Evolutionary conservation across 2,329 filamentous ascomycete genomes (phyloP).

Genomic region (Clarireedia paspali): DNA sequence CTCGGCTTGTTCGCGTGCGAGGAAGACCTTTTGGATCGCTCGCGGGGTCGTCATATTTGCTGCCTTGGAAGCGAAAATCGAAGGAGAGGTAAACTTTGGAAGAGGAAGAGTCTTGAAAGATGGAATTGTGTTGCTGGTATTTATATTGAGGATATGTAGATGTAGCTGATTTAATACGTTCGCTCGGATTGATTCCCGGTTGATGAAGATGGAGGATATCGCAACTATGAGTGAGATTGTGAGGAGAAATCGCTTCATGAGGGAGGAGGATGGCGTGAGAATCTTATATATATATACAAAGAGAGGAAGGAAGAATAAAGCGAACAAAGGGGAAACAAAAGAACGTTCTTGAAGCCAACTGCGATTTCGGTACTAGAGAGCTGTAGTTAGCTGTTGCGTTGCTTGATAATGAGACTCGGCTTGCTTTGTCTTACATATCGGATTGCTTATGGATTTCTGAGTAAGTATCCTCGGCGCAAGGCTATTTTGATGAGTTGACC

Average conservation of each 20-base stretch:
- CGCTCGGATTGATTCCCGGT: conserved; percentile 18
- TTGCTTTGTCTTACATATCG: conserved; percentile 7
- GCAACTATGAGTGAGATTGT: conserved; percentile 23
- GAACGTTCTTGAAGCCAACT: background rate
- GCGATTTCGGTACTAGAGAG: background rate
- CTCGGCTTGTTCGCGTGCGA: conserved; percentile 79
- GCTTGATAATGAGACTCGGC: conserved; percentile 4
- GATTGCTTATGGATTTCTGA: conserved; percentile 9
- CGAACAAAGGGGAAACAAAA: background rate
- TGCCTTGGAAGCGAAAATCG: conserved; percentile 17
- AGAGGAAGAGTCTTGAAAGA: conserved; percentile 10
- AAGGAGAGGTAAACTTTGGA: conserved; percentile 14
- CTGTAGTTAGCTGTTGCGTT: background rate
- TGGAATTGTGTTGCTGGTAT: conserved; percentile 5
- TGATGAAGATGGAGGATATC: conserved; percentile 22
- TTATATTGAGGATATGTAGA: conserved; percentile 13
- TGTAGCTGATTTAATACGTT: conserved; percentile 14
- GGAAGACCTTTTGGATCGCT: conserved; percentile 73
- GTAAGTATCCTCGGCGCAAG: background rate
- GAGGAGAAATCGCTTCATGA: conserved; percentile 25
- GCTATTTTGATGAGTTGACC: background rate
- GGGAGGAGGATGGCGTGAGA: background rate
- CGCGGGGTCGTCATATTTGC: conserved; percentile 59
- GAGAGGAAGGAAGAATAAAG: background rate
- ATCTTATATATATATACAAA: background rate